Percentiles rank a stretch among this genome's conserved stretches.
These are phyloP conservation scores for Kondoa malvinella DNA, from an alignment of 768 basidiomycete species.

Conservation along the genomic window DNA sequence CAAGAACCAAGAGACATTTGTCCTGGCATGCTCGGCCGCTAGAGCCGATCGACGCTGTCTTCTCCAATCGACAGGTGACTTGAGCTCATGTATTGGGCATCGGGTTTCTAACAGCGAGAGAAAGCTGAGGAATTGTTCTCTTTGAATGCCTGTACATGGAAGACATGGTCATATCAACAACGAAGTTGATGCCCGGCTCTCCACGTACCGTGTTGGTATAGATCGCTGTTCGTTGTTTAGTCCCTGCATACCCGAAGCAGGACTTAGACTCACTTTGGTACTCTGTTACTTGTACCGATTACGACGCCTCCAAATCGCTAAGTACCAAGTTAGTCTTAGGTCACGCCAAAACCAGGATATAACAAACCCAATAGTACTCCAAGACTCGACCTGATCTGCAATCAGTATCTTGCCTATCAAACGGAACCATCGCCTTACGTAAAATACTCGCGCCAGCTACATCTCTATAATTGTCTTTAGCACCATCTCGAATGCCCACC, in stretches of 20 bases:
- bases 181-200: too few relatives aligned
- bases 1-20: slow-evolving; percentile 20
- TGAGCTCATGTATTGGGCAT: slow-evolving; percentile 40
- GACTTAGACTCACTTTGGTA: slow-evolving; percentile 23
- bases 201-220: slow-evolving; percentile 19
- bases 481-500: background rate
- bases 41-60: slow-evolving; percentile 16
- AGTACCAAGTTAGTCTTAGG: too few relatives aligned
- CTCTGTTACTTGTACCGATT: slow-evolving; percentile 30
- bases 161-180: background rate
- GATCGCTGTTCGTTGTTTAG: slow-evolving; percentile 37
- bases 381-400: slow-evolving; percentile 32
- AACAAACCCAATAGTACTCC: slow-evolving; percentile 50
- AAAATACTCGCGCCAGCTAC: slow-evolving; percentile 40
- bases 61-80: slow-evolving; percentile 40
- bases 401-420: background rate
- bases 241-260: slow-evolving; percentile 25
- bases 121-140: slow-evolving; percentile 44
- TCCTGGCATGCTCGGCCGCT: background rate
- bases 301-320: slow-evolving; percentile 48
- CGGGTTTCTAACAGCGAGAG: slow-evolving; percentile 42
- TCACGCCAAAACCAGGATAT: too few relatives aligned
- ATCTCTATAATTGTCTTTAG: slow-evolving; percentile 28
- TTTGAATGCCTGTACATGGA: slow-evolving; percentile 41
- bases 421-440: slow-evolving; percentile 19